Base-by-base conservation (phyloP, 176 grass and related monocot species). In the Hsuehochloa calcarea region DNA sequence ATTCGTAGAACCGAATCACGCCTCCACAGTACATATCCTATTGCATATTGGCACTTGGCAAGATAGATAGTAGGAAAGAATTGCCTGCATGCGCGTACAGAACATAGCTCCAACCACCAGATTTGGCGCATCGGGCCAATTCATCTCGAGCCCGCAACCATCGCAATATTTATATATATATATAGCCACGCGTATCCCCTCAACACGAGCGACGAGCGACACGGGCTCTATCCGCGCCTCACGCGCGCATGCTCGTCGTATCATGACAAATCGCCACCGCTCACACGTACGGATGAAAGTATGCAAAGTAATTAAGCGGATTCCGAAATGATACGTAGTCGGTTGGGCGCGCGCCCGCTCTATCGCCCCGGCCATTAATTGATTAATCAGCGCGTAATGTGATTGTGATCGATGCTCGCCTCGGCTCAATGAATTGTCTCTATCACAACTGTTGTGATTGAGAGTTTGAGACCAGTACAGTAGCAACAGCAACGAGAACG, bases 211-310 rank as follows among this genome's bases (percentile, higher is more conserved):
- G 73, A 50, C 8, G 64, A 76, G 4, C 26, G 47, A 20, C 70
- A 44, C 51, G 77, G 58, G 54, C 62, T 23, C 23, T 72, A 74
- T 68, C 75, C 74, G 52, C 25, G 62, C 47, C 10, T 44, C 70
- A 27, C 65, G 13, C 49, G 8, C 69, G 82, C 88, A 86, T 85
- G 88, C 68, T 49, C 63, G 78, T 34, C 88, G 83, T 77, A 81
- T 85, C 78, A 55, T 70, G 88, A 63, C 87, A 51, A 70, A 15
- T 50, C 47, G 47, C 54, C 35, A 5, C 29, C 59, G 3, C 72
- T 60, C 56, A 38, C 73, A 71, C 72, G 64, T 12, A 51, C 72
- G 64, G 19, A 51, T 25, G 23, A 2, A 10, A 64, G 22, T 13
- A 41, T 44, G 15, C 25, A 5, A 15, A 17, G 22, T 17, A 74